These are phyloP conservation scores for Candida insectalens DNA, from an alignment of 805 yeast species.

Conservation along the genomic window DNA sequence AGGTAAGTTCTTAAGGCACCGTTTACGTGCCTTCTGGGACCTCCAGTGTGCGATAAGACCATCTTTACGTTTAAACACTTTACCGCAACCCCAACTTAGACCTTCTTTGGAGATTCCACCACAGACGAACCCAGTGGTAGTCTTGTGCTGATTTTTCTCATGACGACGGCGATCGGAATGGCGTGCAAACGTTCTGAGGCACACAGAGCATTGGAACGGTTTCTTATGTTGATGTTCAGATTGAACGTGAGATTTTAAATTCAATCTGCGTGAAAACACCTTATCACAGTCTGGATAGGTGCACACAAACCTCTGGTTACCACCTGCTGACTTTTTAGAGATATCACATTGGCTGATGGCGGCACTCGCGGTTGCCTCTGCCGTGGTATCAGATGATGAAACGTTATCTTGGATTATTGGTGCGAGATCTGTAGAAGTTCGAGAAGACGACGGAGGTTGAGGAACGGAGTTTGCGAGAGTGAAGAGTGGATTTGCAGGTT, in stretches of 20 bases:
- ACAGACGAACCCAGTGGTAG: slow-evolving; percentile 16
- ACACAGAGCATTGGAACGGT: slow-evolving; percentile 22
- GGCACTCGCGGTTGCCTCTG: background rate
- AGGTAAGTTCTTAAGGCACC: slow-evolving; percentile 17
- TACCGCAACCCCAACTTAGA: slow-evolving; percentile 26
- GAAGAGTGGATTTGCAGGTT: slow-evolving; percentile 19
- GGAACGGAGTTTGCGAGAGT: slow-evolving; percentile 23
- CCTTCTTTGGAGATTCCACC: slow-evolving; percentile 22
- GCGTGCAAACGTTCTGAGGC: slow-evolving; percentile 23
- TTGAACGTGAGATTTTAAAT: slow-evolving; percentile 23
- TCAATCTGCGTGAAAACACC: slow-evolving; percentile 24
- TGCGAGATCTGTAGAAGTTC: background rate
- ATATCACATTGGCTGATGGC: background rate
- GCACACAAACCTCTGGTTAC: slow-evolving; percentile 16
- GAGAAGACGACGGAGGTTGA: slow-evolving; percentile 1
- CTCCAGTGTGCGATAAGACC: slow-evolving; percentile 29
- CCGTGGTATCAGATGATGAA: background rate
- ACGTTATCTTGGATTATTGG: background rate
- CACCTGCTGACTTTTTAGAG: background rate
- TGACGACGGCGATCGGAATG: slow-evolving; percentile 26
- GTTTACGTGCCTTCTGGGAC: slow-evolving; percentile 24
- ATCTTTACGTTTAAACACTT: slow-evolving; percentile 25
- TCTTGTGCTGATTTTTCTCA: slow-evolving; percentile 24
- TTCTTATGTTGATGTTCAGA: slow-evolving; percentile 25
- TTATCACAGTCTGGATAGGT: slow-evolving; percentile 19